Evolutionary conservation across 2,329 filamentous ascomycete species (phyloP), one percentile per base, ranked within the genome.

Genomic region (Colletotrichum higginsianum): DNA sequence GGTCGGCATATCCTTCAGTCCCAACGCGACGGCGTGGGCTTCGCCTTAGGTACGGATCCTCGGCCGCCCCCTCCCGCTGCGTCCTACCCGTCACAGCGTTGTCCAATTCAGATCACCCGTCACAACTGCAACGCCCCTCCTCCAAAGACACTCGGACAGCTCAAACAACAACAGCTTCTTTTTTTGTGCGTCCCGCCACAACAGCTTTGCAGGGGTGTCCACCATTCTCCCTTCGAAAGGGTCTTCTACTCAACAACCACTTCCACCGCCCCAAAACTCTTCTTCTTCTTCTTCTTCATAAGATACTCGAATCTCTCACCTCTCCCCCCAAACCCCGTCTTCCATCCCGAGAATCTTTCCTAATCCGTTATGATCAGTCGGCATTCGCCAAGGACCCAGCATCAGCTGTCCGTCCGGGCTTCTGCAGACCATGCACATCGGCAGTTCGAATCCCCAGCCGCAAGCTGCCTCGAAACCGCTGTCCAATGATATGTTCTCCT

Each of bases 221-320:
- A 70, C 71, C 71, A 64, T 66, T 63, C 55, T 62, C 66, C 66
- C 73, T 71, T 71, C 71, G 44, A 67, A 56, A 65, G 62, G 71
- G 70, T 66, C 62, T 71, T 70, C 72, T 67, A 73, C 71, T 73
- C 73, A 70, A 71, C 70, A 70, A 73, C 73, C 73, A 74, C 73
- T 73, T 74, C 70, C 73, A 73, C 72, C 58, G 70, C 71, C 72
- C 68, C 72, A 72, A 73, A 72, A 72, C 63, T 73, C 63, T 67
- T 72, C 67, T 61, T 66, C 67, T 61, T 66, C n/a, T n/a, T n/a
- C 62, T 71, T 71, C 64, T 67, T 72, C 72, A 65, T 66, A 44
- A 61, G 58, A 67, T 56, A 68, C 72, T 72, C 65, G 69, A 65
- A 69, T 69, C 66, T 72, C 69, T 69, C 61, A 68, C 66, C 67